Percentiles rank a stretch among this genome's conserved stretches.
phyloP scores from a whole-genome alignment of 768 basidiomycete species.

The Rhodosporidiobolus odoratus region DNA sequence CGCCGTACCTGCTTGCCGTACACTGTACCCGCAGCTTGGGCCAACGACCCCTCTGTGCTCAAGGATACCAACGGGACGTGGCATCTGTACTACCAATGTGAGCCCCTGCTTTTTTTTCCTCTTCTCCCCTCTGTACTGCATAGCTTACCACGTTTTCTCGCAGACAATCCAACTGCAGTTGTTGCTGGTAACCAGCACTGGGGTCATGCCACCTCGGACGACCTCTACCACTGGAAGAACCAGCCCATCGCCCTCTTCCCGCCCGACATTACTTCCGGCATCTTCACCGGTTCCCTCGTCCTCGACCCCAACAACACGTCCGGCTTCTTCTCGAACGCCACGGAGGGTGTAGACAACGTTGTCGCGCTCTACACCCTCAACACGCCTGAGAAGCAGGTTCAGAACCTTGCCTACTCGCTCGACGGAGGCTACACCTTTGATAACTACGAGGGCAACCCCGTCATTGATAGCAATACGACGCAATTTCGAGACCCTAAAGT shows the following conservation, averaged over 20 bases:
- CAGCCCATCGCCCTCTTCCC: constrained; percentile 44
- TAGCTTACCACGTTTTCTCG: neutral
- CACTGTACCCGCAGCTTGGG: neutral
- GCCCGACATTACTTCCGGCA: constrained; percentile 28
- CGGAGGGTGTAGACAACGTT: constrained; percentile 18
- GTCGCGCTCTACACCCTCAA: constrained; percentile 45
- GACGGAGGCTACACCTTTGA: constrained; percentile 43
- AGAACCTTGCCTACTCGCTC: constrained; percentile 41
- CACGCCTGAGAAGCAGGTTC: constrained; percentile 38
- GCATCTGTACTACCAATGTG: constrained; percentile 45
- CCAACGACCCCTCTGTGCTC: neutral
- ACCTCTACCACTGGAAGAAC: constrained; percentile 44
- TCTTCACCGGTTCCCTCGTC: constrained; percentile 43
- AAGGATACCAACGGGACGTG: constrained; percentile 38
- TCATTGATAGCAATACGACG: constrained; percentile 37
- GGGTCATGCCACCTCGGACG: constrained; percentile 44
- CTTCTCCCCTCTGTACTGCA: too few species aligned
- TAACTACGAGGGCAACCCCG: constrained; percentile 41
- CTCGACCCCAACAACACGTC: constrained; percentile 44
- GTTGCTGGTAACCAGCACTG: constrained; percentile 44
- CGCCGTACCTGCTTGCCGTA: neutral
- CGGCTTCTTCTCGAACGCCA: constrained; percentile 42
- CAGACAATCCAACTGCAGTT: constrained; percentile 34
- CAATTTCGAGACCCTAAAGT: constrained; percentile 46
- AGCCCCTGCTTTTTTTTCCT: neutral